Evolutionary conservation across 2,329 filamentous ascomycete species (phyloP), one percentile per base, ranked within the genome.

Genomic region (Paraphaeosphaeria minitans): DNA sequence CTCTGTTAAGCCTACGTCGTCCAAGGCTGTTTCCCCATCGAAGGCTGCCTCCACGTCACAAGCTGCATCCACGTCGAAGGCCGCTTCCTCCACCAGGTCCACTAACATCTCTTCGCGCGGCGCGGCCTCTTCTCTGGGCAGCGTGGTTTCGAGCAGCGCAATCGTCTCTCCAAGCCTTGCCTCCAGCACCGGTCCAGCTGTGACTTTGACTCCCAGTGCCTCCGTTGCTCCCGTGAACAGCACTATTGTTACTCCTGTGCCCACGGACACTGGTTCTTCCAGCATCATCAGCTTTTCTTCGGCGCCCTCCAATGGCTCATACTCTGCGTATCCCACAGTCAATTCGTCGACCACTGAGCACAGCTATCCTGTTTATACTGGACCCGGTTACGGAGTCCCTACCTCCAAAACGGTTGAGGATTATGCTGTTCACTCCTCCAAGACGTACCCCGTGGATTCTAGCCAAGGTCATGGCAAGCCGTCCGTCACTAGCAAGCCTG

Each of bases 401-500:
- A 39, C 37, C 14, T 39, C 37, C 7, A 39, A 39, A 16, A 9
- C 37, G 37, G 9, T 4, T n/a, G 16, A 39, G 19, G 37, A 16
- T 16, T 39, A 39, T n/a, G 37, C 37, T 39, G 37, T 39, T n/a
- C 37, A n/a, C n/a, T 16, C 50, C 4, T 35, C 49, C 13, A 22
- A 21, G 37, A 9, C 35, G 14, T 50, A 56, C 29, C 29, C 46
- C 5, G 35, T 54, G 16, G 58, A 57, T 4, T 56, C 22, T 50
- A 29, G 46, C 56, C 48, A 45, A 27, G 41, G 41, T 10, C 48
- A 59, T 33, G 10, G 48, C 39, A 42, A 41, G 35, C 57, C 65
- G 19, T 66, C 60, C 1, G 50, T 67, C 1, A 64, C 67, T 0
- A 52, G 65, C 58, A 58, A 67, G 50, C 63, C 66, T 10, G 55